These are phyloP conservation scores for Wakefieldia striispora DNA, from an alignment of 768 basidiomycete genomes.

Conservation along the genomic window DNA sequence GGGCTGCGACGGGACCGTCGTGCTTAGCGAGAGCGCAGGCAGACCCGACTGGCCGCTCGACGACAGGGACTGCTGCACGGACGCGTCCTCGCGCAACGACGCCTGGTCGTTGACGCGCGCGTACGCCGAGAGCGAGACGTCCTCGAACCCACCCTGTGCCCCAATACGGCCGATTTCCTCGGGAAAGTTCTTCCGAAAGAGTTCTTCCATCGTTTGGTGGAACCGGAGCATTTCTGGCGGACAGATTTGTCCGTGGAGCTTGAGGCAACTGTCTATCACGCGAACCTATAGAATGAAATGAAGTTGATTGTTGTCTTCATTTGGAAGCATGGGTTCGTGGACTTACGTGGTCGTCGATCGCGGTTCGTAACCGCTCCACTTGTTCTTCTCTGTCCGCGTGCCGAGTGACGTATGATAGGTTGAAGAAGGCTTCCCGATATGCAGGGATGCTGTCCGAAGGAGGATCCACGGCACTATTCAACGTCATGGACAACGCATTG, in stretches of 20 bases:
- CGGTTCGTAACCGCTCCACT: conserved; percentile 67
- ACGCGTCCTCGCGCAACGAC: conserved; percentile 47
- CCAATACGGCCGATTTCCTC: conserved; percentile 77
- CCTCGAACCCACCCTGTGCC: conserved; percentile 55
- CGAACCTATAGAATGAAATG: conserved; percentile 48
- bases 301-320: background rate
- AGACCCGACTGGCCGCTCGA: conserved; percentile 38
- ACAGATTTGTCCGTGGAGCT: conserved; percentile 79
- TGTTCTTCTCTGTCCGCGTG: conserved; percentile 70
- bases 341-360: conserved; percentile 81
- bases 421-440: conserved; percentile 77
- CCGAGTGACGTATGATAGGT: conserved; percentile 59
- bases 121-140: conserved; percentile 39
- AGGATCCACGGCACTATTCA: conserved; percentile 87
- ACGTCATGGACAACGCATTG: conserved; percentile 78
- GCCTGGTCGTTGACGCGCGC: conserved; percentile 43
- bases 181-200: conserved; percentile 81
- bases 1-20: conserved; percentile 45
- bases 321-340: background rate
- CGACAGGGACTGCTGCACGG: conserved; percentile 47
- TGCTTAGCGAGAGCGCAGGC: conserved; percentile 53
- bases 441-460: conserved; percentile 70
- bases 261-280: conserved; percentile 80
- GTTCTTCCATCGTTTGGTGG: conserved; percentile 84
- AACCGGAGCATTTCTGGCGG: conserved; percentile 88